Evolutionary conservation across 176 grass and related monocot species (phyloP).

Genomic region (Carex cristatella): DNA sequence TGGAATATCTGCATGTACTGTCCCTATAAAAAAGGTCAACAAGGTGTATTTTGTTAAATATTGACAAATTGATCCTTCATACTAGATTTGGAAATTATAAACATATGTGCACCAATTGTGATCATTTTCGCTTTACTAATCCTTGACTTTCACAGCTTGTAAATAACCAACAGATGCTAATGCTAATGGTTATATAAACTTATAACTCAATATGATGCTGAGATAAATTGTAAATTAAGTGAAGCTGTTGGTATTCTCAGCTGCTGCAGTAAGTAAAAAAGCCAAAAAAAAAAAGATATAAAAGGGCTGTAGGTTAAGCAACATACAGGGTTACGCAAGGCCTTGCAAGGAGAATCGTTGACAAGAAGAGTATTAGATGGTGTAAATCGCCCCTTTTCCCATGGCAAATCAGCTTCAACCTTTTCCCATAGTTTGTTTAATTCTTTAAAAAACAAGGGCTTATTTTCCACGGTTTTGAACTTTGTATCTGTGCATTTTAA

Average conservation of each 20-base stretch:
- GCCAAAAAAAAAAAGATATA: background rate
- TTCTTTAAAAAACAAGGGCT: too few relatives aligned
- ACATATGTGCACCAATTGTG: too few relatives aligned
- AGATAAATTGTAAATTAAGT: background rate
- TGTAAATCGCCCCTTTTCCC: too few relatives aligned
- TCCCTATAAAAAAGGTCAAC: too few relatives aligned
- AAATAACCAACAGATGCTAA: background rate
- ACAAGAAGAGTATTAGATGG: slow-evolving; percentile 78
- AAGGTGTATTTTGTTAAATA: too few relatives aligned
- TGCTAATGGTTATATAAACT: background rate
- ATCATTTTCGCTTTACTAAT: too few relatives aligned
- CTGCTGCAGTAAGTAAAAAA: background rate
- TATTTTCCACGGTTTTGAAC: slow-evolving; percentile 46
- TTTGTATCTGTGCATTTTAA: slow-evolving; percentile 55
- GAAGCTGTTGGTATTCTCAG: background rate
- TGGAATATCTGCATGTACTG: too few relatives aligned
- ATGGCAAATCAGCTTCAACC: too few relatives aligned
- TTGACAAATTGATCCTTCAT: too few relatives aligned
- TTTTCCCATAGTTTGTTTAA: too few relatives aligned
- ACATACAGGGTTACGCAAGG: slow-evolving; percentile 74
- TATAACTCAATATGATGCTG: background rate
- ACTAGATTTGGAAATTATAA: too few relatives aligned
- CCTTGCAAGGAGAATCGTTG: slow-evolving; percentile 83
- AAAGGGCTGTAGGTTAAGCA: background rate
- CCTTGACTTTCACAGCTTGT: too few relatives aligned